These are phyloP conservation scores for Globisporangium viniferum DNA, from an alignment of 352 stramenopile genomes.

Conservation along the genomic window DNA sequence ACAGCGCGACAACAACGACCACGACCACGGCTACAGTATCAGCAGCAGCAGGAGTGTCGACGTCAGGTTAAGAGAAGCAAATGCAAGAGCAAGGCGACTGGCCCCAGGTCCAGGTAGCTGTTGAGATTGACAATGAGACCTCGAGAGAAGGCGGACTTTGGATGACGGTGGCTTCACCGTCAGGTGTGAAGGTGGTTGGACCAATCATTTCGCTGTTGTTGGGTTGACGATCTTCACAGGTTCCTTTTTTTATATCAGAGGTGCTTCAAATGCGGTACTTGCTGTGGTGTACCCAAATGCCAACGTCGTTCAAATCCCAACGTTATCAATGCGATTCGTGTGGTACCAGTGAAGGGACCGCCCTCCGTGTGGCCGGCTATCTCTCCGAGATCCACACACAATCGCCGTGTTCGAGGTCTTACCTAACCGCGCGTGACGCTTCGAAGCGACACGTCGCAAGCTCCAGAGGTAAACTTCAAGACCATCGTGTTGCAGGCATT, in stretches of 20 bases:
- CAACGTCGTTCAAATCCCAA: too few species aligned
- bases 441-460: too few species aligned
- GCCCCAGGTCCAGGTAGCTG: background rate
- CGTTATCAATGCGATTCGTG: too few species aligned
- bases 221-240: background rate
- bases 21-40: background rate
- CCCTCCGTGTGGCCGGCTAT: too few species aligned
- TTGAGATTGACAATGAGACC: background rate
- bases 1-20: background rate
- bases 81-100: background rate
- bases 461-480: too few species aligned
- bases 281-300: too few species aligned
- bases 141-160: background rate
- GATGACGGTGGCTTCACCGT: background rate
- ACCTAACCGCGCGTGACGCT: too few species aligned
- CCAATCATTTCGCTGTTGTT: background rate
- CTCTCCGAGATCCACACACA: too few species aligned
- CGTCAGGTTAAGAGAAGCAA: background rate
- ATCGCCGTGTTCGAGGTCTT: too few species aligned
- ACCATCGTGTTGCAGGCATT: too few species aligned
- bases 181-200: background rate
- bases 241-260: background rate
- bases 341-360: too few species aligned
- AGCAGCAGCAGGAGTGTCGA: background rate
- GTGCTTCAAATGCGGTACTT: background rate